Evolutionary conservation across 2,329 filamentous ascomycete species (phyloP).

Genomic region (Fusarium sp.): DNA sequence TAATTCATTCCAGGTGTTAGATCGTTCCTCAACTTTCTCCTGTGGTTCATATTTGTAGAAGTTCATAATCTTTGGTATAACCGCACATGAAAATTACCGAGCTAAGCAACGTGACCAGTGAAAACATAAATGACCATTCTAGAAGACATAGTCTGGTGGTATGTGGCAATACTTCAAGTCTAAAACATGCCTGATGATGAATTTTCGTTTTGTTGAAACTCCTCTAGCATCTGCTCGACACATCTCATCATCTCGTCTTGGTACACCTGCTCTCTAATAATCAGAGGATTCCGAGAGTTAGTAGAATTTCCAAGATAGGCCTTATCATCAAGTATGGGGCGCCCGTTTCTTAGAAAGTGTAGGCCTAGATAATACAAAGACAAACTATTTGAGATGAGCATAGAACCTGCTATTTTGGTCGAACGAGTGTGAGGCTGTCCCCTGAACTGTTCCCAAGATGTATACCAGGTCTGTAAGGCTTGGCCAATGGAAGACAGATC

Average conservation of each 20-base stretch:
- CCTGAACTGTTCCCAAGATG: not conserved
- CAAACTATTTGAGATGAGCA: not conserved
- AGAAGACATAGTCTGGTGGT: no score
- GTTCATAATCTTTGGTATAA: no score
- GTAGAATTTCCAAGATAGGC: not conserved
- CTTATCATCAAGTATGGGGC: not conserved
- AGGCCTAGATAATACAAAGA: not conserved
- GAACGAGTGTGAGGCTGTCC: not conserved
- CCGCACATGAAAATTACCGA: no score
- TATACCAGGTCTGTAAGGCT: constrained; percentile 3
- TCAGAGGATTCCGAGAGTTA: not conserved
- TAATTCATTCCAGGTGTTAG: no score
- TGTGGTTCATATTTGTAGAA: no score
- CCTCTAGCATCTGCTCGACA: not conserved
- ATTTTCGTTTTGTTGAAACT: not conserved
- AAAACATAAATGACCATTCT: no score
- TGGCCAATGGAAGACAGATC: not conserved
- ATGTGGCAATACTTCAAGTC: no score
- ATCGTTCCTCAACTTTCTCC: no score
- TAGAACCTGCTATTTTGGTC: not conserved
- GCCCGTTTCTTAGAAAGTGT: not conserved
- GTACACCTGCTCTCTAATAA: not conserved
- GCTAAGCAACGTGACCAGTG: no score
- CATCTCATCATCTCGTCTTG: not conserved
- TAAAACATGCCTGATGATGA: not conserved